Evolutionary conservation across 2,329 filamentous ascomycete genomes (phyloP).

Genomic region (Claviceps monticola): DNA sequence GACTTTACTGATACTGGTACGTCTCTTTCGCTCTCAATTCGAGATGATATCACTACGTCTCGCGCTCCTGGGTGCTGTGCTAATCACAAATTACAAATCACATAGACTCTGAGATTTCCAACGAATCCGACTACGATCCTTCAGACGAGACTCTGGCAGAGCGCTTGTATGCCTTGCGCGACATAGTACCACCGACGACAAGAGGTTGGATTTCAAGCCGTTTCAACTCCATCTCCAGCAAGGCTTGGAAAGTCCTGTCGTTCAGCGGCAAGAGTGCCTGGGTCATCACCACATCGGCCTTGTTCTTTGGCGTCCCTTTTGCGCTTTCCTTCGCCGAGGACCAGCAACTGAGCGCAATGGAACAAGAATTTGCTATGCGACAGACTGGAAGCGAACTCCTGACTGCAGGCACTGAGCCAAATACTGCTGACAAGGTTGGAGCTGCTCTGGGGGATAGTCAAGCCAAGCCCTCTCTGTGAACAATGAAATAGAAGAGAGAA

Average conservation of each 20-base stretch:
- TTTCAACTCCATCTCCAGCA: slow-evolving; percentile 37
- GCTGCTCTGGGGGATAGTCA: slow-evolving; percentile 33
- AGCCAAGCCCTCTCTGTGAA: slow-evolving; percentile 37
- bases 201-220: slow-evolving; percentile 54
- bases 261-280: slow-evolving; percentile 80
- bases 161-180: slow-evolving; percentile 57
- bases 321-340: slow-evolving; percentile 89
- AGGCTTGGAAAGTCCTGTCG: slow-evolving; percentile 40
- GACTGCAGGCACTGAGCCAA: slow-evolving; percentile 30
- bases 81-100: slow-evolving; percentile 1
- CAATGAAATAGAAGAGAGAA: not conserved
- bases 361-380: slow-evolving; percentile 93
- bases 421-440: slow-evolving; percentile 35
- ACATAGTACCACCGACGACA: slow-evolving; percentile 61
- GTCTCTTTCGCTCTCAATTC: slow-evolving; percentile 11
- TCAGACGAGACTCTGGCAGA: slow-evolving; percentile 47
- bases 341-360: slow-evolving; percentile 94
- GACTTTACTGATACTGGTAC: slow-evolving; percentile 90
- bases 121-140: slow-evolving; percentile 58
- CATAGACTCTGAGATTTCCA: slow-evolving; percentile 71
- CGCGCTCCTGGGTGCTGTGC: not conserved
- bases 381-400: slow-evolving; percentile 69
- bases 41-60: not conserved
- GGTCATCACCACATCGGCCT: slow-evolving; percentile 78
- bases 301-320: slow-evolving; percentile 86